phyloP scores from a whole-genome alignment of 495 filamentous ascomycete genomes.

The Penicillium canescens region DNA sequence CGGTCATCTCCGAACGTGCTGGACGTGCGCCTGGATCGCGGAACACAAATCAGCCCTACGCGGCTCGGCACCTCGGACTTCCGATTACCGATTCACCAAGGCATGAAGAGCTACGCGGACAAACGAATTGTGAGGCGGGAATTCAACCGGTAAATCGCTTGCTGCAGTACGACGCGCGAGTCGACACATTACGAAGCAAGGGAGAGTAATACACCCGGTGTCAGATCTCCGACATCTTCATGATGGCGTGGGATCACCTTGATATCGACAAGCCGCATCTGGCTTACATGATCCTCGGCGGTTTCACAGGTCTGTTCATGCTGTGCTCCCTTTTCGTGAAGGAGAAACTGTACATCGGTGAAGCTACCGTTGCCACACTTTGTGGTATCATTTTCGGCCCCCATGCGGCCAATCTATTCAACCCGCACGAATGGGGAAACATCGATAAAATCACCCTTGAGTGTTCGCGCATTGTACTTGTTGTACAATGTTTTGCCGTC shows the following conservation, averaged over 20 bases:
- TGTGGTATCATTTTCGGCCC: conserved; percentile 98
- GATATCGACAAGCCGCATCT: conserved; percentile 92
- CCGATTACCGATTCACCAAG: conserved; percentile 17
- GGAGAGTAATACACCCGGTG: background rate
- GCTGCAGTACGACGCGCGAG: conserved; percentile 2
- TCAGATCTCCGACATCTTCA: conserved; percentile 14
- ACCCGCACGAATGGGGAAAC: conserved; percentile 85
- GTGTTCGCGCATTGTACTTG: conserved; percentile 94
- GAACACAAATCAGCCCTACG: conserved; percentile 19
- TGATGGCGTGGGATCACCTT: conserved; percentile 92
- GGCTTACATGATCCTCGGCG: conserved; percentile 98
- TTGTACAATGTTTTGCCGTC: conserved; percentile 99
- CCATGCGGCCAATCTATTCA: conserved; percentile 87
- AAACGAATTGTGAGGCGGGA: conserved; percentile 24
- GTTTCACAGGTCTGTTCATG: conserved; percentile 99
- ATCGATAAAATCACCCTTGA: conserved; percentile 95
- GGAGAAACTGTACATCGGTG: conserved; percentile 97
- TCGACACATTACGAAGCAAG: conserved; percentile 1
- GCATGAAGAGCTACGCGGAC: conserved; percentile 29
- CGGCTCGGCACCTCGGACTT: conserved; percentile 11
- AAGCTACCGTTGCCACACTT: conserved; percentile 94
- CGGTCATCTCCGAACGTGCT: background rate
- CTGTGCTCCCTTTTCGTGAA: conserved; percentile 96
- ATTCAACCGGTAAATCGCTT: conserved; percentile 25
- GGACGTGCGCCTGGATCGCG: conserved; percentile 2